Percentiles rank a stretch among this genome's conserved stretches.
These are phyloP conservation scores for Globisporangium nodosum DNA, from an alignment of 352 stramenopile species.

Conservation along the genomic window DNA sequence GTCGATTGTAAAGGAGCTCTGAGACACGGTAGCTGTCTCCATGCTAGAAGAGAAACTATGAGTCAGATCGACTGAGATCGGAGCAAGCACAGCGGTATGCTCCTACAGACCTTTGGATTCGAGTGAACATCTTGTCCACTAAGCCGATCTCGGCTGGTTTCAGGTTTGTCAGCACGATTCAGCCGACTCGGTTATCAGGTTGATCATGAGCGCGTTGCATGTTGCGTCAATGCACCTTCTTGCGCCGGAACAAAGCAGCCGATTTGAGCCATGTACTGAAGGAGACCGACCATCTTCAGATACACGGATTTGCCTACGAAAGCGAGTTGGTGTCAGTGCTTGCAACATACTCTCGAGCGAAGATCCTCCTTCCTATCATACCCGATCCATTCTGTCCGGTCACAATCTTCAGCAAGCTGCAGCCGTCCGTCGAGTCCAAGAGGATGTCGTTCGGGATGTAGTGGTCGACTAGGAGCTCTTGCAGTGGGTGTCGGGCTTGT, in stretches of 20 bases:
- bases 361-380: slow-evolving; percentile 7
- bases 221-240: slow-evolving; percentile 25
- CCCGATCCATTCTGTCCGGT: slow-evolving; percentile 85
- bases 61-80: neutral
- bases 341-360: neutral
- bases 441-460: slow-evolving; percentile 81
- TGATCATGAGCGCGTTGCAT: neutral
- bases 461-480: slow-evolving; percentile 77
- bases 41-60: slow-evolving; percentile 27
- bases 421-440: slow-evolving; percentile 22
- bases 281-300: slow-evolving; percentile 77
- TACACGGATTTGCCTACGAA: slow-evolving; percentile 82
- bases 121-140: slow-evolving; percentile 71
- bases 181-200: neutral
- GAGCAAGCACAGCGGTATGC: neutral
- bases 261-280: slow-evolving; percentile 85
- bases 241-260: slow-evolving; percentile 74
- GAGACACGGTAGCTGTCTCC: slow-evolving; percentile 64
- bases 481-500: slow-evolving; percentile 70
- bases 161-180: neutral
- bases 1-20: slow-evolving; percentile 88
- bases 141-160: slow-evolving; percentile 60
- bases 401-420: slow-evolving; percentile 54
- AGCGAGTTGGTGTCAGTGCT: neutral
- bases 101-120: slow-evolving; percentile 63